A percentile compares a stretch with the other conserved stretches of the same genome.
Evolutionary conservation across 345 rosid species (phyloP).

Genomic region (Microcos paniculata): DNA sequence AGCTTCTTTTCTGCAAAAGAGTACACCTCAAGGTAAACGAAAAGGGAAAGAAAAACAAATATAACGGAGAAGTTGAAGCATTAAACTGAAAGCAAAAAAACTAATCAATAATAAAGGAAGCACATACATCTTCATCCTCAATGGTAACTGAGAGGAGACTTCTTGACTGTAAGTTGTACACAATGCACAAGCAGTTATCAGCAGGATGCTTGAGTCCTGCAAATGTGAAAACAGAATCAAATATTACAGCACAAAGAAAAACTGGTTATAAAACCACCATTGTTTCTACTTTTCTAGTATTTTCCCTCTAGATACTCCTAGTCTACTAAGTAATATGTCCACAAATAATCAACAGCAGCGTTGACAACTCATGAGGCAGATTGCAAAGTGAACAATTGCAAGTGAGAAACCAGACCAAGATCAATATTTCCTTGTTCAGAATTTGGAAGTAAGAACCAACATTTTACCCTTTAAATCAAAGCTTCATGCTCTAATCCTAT

Average conservation of each 20-base stretch:
- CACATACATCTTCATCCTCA: slow-evolving; percentile 16
- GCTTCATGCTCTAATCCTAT: not conserved
- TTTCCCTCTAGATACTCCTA: not conserved
- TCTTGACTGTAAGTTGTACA: not conserved
- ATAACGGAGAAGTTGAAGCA: not conserved
- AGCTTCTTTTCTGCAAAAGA: slow-evolving; percentile 54
- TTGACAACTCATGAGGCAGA: not conserved
- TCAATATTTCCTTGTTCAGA: not conserved
- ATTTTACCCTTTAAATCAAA: too few relatives aligned
- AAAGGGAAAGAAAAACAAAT: not conserved
- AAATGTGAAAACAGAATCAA: not conserved
- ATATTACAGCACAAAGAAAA: not conserved
- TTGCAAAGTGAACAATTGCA: not conserved
- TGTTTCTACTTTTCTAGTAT: not conserved
- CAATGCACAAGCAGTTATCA: not conserved
- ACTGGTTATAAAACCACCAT: not conserved
- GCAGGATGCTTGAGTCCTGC: not conserved
- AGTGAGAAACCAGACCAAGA: not conserved
- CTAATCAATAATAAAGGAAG: not conserved
- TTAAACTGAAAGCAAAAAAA: not conserved
- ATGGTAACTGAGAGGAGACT: not conserved
- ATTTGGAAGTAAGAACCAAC: not conserved
- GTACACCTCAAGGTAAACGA: not conserved
- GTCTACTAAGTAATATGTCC: not conserved
- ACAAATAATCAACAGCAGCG: not conserved